Evolutionary conservation across 352 stramenopile species (phyloP).

Genomic region (Nothophytophthora sp.): DNA sequence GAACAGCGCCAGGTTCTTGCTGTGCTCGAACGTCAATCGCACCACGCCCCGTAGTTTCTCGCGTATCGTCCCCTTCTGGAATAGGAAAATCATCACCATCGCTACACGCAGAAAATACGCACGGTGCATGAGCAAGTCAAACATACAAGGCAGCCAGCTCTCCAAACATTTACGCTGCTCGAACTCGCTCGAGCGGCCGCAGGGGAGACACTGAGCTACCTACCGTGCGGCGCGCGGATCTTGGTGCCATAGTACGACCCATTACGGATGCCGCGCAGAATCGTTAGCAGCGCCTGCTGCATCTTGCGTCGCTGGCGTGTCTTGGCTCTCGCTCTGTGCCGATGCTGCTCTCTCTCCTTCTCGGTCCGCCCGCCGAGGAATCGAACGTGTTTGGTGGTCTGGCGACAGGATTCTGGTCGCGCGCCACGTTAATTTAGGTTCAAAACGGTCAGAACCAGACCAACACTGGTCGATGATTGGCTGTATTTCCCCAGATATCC

Average conservation of each 20-base stretch:
- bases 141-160: not conserved
- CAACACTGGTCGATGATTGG: too few relatives aligned
- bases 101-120: constrained; percentile 35
- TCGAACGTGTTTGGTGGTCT: too few relatives aligned
- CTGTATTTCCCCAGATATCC: too few relatives aligned
- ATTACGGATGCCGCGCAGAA: constrained; percentile 86
- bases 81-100: constrained; percentile 91
- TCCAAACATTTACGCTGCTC: too few relatives aligned
- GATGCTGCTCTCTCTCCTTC: not conserved
- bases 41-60: constrained; percentile 77
- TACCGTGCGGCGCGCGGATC: constrained; percentile 86
- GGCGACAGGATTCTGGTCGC: too few relatives aligned
- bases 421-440: too few relatives aligned
- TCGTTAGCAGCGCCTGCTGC: constrained; percentile 64
- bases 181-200: too few relatives aligned
- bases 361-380: too few relatives aligned
- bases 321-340: constrained; percentile 4
- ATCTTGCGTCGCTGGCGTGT: constrained; percentile 5
- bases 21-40: constrained; percentile 84
- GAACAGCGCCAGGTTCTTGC: constrained; percentile 87
- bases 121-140: not conserved
- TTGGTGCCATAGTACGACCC: constrained; percentile 90
- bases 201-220: not conserved
- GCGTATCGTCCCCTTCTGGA: constrained; percentile 77
- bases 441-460: too few relatives aligned